Evolutionary conservation across 2,329 filamentous ascomycete genomes (phyloP).

Genomic region (Sclerotiophoma versabilis): DNA sequence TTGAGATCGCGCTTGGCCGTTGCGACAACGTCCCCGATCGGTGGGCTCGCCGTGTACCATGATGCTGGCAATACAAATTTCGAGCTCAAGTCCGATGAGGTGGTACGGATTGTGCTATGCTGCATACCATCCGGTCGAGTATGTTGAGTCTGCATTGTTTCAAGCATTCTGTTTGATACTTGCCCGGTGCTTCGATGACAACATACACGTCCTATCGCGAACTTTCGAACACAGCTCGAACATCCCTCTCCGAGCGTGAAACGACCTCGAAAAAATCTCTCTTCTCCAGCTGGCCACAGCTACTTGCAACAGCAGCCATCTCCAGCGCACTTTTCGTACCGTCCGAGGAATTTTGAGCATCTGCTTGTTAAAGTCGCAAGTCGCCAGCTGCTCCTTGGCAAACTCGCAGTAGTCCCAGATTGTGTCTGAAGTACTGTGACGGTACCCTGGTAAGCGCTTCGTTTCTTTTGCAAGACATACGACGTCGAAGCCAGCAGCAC

Average conservation of each 20-base stretch:
- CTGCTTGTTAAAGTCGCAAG: conserved; percentile 55
- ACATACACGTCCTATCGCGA: conserved; percentile 56
- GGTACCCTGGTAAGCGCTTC: conserved; percentile 56
- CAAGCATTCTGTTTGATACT: conserved; percentile 55
- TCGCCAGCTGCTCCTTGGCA: conserved; percentile 53
- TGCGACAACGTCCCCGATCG: conserved; percentile 56
- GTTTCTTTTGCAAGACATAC: conserved; percentile 57
- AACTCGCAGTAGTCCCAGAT: conserved; percentile 58
- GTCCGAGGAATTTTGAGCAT: conserved; percentile 60
- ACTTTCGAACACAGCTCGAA: conserved; percentile 52
- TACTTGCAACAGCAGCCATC: conserved; percentile 59
- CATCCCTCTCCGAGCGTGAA: conserved; percentile 54
- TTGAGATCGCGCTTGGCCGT: conserved; percentile 57
- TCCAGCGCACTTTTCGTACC: conserved; percentile 58
- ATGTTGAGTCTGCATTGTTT: conserved; percentile 56
- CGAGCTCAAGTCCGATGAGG: conserved; percentile 57
- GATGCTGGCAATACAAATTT: conserved; percentile 54
- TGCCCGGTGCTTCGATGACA: conserved; percentile 53
- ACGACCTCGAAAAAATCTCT: conserved; percentile 57
- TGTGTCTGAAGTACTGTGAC: conserved; percentile 56
- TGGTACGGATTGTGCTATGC: conserved; percentile 58
- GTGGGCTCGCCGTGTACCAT: conserved; percentile 57
- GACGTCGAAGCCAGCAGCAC: conserved; percentile 55
- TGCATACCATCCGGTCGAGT: conserved; percentile 52
- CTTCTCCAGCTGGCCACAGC: conserved; percentile 52